Evolutionary conservation across 768 basidiomycete species (phyloP), one percentile per base, ranked within the genome.

Genomic region (Chalciporus chontae): DNA sequence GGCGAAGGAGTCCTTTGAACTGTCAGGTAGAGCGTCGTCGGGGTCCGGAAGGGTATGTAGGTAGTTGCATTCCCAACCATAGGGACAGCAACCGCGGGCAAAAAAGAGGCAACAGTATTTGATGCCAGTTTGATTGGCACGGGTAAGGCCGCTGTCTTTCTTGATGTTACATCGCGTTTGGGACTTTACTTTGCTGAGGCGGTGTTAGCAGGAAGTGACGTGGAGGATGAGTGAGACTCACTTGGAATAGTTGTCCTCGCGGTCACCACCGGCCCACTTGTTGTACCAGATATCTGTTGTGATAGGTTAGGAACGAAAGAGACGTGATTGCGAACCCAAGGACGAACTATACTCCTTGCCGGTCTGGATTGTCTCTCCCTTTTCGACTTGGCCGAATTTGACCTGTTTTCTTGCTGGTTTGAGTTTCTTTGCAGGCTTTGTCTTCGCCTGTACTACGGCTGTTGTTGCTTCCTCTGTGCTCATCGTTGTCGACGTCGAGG

Each of bases 261-360:
- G 82, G 67, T 99, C 96, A 48, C 95, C 96, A 47, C 96, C 96
- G n/a, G 96, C 96, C 95, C 95, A 98, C 72, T 96, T 95, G 71
- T 97, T 94, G 67, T 95, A 98, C 95, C 96, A 99, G 45, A 95
- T 89, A 70, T 99, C 90, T 89, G 52, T 55, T 29, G 46, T 58
- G 43, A 26, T 5, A 15, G 19, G 40, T 58, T 29, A 63, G 54
- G 32, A 8, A 40, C 44, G 8, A 14, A 27, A n/a, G 40, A 40
- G 18, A 47, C 32, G 24, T 26, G 8, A 31, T 4, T 1, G 13
- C 4, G 18, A 32, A n/a, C 5, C 19, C 24, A 49, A 31, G n/a
- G 46, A 81, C 87, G 60, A 59, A 94, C 94, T 97, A 72, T 95
- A 96, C 66, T 96, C 94, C 68, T 95, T 95, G 43, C 94, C 94